Conservation (phyloP, 2,329 filamentous ascomycete genomes). For the Anisogramma anomala region DNA sequence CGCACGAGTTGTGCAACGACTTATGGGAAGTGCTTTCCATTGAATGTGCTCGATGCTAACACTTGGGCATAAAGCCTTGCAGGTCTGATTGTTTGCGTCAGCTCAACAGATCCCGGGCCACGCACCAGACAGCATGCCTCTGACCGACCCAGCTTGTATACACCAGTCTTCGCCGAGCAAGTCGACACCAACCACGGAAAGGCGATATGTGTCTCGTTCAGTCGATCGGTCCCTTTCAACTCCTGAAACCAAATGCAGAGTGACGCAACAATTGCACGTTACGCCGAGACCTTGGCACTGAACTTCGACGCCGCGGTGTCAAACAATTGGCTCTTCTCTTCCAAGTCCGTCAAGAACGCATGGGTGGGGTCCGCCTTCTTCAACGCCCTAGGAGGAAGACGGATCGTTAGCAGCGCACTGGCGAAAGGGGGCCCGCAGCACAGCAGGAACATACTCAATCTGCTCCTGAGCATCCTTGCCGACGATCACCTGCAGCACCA, state of each 20-base stretch:
- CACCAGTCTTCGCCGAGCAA: too few relatives aligned
- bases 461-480: constrained; percentile 60
- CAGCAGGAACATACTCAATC: constrained; percentile 40
- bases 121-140: too few relatives aligned
- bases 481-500: constrained; percentile 66
- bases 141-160: too few relatives aligned
- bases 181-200: too few relatives aligned
- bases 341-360: constrained; percentile 58
- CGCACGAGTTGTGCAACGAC: too few relatives aligned
- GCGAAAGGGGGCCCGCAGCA: too few relatives aligned
- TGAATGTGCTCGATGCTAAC: too few relatives aligned
- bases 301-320: constrained; percentile 81
- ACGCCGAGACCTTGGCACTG: constrained; percentile 64
- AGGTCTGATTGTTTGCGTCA: too few relatives aligned
- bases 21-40: too few relatives aligned
- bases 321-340: constrained; percentile 79
- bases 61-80: too few relatives aligned
- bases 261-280: constrained; percentile 17
- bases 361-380: constrained; percentile 54
- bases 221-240: constrained; percentile 7
- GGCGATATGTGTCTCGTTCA: not conserved
- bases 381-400: constrained; percentile 32
- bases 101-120: too few relatives aligned
- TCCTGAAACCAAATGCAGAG: constrained; percentile 2
- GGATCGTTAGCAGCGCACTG: not conserved